A percentile compares a stretch with the other conserved stretches of the same genome.
These are phyloP conservation scores for Exutisphaerella laricina DNA, from an alignment of 2,329 filamentous ascomycete genomes.

Conservation along the genomic window DNA sequence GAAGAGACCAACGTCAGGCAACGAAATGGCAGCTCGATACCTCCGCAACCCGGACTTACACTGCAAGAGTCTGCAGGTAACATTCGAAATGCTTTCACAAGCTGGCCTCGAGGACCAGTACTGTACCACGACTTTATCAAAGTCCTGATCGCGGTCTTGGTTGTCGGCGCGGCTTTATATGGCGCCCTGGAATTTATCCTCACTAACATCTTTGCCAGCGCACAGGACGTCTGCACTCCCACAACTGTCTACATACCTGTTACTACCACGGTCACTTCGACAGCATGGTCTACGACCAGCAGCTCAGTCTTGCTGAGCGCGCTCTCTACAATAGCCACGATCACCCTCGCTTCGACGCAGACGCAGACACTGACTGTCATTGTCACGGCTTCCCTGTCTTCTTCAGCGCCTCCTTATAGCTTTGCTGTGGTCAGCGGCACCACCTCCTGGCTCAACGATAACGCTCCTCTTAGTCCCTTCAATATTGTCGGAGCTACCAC, in stretches of 20 bases:
- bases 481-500: slow-evolving; percentile 19
- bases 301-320: slow-evolving; percentile 9
- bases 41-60: neutral
- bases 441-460: neutral
- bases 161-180: slow-evolving; percentile 24
- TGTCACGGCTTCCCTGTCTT: slow-evolving; percentile 15
- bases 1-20: too few species aligned
- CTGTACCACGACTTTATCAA: slow-evolving; percentile 11
- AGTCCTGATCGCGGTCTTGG: slow-evolving; percentile 18
- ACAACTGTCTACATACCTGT: slow-evolving; percentile 28
- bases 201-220: slow-evolving; percentile 22
- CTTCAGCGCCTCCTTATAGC: neutral
- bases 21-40: too few species aligned
- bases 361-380: slow-evolving; percentile 13
- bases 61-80: too few species aligned
- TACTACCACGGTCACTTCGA: slow-evolving; percentile 20
- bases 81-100: too few species aligned
- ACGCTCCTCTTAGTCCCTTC: slow-evolving; percentile 10
- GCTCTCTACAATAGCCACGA: slow-evolving; percentile 12
- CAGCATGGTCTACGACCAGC: neutral
- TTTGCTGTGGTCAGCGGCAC: neutral
- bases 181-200: slow-evolving; percentile 29
- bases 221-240: slow-evolving; percentile 5
- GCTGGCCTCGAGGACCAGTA: too few species aligned
- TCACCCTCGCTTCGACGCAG: slow-evolving; percentile 10